Percentiles rank a stretch among this genome's conserved stretches.
phyloP scores from a whole-genome alignment of 2,329 filamentous ascomycete genomes.

The Didymella keratinophila region DNA sequence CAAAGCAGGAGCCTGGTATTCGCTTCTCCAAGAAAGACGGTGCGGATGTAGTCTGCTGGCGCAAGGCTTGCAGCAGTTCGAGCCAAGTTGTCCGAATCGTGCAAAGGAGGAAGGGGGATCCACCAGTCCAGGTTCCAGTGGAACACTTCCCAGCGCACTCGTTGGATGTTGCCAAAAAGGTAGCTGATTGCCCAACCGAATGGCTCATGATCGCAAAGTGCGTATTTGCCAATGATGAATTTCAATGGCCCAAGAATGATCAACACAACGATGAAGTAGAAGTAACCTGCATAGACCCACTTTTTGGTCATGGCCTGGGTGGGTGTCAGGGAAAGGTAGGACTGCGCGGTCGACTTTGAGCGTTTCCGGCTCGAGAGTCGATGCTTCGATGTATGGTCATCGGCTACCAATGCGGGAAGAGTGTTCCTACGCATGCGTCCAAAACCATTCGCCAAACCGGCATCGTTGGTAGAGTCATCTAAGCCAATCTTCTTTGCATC shows the following conservation, averaged over 20 bases:
- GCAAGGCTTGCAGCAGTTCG: conserved; percentile 19
- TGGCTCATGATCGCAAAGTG: conserved; percentile 77
- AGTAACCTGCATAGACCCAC: conserved; percentile 82
- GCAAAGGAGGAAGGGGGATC: conserved; percentile 72
- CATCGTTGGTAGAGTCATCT: conserved; percentile 14
- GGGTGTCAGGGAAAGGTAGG: conserved; percentile 82
- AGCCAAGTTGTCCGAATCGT: conserved; percentile 31
- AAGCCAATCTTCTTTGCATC: conserved; percentile 36
- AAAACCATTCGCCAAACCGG: conserved; percentile 7
- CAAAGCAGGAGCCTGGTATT: conserved; percentile 81
- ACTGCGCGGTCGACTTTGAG: conserved; percentile 56
- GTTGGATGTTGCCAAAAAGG: conserved; percentile 78
- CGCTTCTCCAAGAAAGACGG: conserved; percentile 72
- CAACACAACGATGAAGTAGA: conserved; percentile 72
- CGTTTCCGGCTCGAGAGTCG: conserved; percentile 36
- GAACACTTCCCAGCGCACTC: conserved; percentile 75
- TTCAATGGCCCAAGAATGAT: conserved; percentile 77
- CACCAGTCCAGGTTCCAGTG: conserved; percentile 74
- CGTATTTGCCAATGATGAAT: conserved; percentile 70
- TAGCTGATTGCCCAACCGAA: conserved; percentile 94
- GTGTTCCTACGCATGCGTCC: conserved; percentile 46
- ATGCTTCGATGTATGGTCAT: conserved; percentile 32
- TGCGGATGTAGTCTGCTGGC: conserved; percentile 69
- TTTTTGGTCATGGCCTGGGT: conserved; percentile 78
- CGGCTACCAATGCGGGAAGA: conserved; percentile 38